phyloP scores from a whole-genome alignment of 2,329 filamentous ascomycete species.

The Leptographium galeiforme region DNA sequence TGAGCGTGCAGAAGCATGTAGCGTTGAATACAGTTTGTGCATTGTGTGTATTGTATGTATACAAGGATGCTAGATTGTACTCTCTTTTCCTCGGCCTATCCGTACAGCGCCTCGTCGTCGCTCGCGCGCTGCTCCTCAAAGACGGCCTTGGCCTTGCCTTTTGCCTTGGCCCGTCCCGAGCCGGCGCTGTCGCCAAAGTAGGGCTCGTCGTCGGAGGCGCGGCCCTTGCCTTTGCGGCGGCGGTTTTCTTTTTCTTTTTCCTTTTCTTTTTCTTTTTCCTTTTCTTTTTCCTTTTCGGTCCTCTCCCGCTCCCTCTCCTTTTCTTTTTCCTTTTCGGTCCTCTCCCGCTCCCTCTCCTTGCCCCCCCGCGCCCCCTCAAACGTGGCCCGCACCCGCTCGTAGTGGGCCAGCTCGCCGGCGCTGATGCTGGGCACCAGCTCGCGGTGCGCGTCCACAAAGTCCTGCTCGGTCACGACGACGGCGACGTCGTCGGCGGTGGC shows the following conservation, averaged over 20 bases:
- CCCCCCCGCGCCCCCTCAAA: constrained; percentile 53
- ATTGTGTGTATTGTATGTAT: too few relatives aligned
- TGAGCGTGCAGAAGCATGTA: background rate
- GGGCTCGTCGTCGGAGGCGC: constrained; percentile 12
- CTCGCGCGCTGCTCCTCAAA: constrained; percentile 41
- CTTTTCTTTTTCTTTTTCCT: background rate
- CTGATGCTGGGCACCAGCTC: constrained; percentile 93
- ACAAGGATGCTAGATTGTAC: too few relatives aligned
- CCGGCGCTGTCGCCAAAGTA: background rate
- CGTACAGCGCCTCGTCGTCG: constrained; percentile 44
- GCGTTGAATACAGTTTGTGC: background rate
- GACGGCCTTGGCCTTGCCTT: constrained; percentile 33
- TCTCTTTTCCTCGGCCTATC: constrained; percentile 16
- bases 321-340: background rate
- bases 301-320: background rate
- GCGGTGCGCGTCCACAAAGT: constrained; percentile 67
- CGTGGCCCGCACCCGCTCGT: constrained; percentile 65
- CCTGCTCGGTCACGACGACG: constrained; percentile 78
- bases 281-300: background rate
- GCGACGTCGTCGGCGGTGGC: constrained; percentile 70
- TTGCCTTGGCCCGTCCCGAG: constrained; percentile 7
- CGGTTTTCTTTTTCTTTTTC: background rate
- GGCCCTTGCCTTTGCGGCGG: background rate
- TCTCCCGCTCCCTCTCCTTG: background rate
- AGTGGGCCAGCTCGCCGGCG: constrained; percentile 81